Evolutionary conservation across 2,329 filamentous ascomycete species (phyloP).

Genomic region (Ophiostoma sp.): DNA sequence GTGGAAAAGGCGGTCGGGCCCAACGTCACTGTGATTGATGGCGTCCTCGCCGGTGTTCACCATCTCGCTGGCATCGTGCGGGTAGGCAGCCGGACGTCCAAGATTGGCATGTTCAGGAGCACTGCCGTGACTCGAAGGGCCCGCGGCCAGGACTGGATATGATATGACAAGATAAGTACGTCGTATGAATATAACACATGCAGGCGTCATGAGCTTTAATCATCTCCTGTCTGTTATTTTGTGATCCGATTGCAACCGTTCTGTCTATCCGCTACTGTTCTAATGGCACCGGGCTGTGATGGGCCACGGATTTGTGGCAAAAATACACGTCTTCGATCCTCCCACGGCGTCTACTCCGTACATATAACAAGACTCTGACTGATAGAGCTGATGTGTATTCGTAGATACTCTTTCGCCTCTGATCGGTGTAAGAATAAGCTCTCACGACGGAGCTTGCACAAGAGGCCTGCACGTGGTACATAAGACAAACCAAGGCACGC

Average conservation of each 20-base stretch:
- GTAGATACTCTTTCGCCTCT: neutral
- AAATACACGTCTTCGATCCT: too few species aligned
- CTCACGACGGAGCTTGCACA: neutral
- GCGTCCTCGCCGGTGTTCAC: conserved; percentile 33
- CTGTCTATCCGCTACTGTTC: too few species aligned
- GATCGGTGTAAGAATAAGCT: neutral
- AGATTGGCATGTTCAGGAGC: conserved; percentile 22
- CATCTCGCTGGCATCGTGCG: conserved; percentile 39
- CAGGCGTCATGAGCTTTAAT: too few species aligned
- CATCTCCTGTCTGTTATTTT: too few species aligned
- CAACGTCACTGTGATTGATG: conserved; percentile 25
- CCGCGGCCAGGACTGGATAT: conserved; percentile 25
- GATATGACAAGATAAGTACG: neutral
- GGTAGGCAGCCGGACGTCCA: conserved; percentile 32
- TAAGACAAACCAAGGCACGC: conserved; percentile 9
- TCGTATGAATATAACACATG: too few species aligned
- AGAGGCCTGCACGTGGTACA: conserved; percentile 2
- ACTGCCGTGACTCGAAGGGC: conserved; percentile 23
- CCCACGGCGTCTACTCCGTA: too few species aligned
- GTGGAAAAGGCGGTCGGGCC: conserved; percentile 25
- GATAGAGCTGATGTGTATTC: too few species aligned
- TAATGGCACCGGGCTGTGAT: too few species aligned
- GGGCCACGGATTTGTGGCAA: too few species aligned
- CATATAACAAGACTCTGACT: too few species aligned
- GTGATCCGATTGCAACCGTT: too few species aligned